A percentile compares a stretch with the other conserved stretches of the same genome.
phyloP scores from a whole-genome alignment of 768 basidiomycete species.

The Mrakia blollopis region DNA sequence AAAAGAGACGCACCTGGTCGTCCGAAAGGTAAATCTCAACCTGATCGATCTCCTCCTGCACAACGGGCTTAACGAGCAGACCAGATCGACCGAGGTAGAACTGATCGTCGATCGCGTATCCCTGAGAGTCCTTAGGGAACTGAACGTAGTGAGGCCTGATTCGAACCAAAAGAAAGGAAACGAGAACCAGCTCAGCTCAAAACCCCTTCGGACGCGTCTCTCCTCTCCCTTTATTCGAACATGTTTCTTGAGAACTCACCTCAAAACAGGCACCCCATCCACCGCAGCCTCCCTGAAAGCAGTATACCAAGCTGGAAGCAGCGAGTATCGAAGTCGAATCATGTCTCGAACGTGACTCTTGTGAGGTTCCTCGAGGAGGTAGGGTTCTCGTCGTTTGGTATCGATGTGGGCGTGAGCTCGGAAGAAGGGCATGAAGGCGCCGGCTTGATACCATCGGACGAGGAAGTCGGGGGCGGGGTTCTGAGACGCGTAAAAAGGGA shows the following conservation, averaged over 20 bases:
- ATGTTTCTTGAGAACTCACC: constrained; percentile 53
- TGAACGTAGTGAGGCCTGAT: constrained; percentile 93
- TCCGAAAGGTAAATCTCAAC: constrained; percentile 79
- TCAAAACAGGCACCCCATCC: constrained; percentile 72
- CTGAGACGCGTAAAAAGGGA: background rate
- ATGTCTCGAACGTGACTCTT: constrained; percentile 73
- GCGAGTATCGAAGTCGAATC: constrained; percentile 72
- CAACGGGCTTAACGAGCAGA: constrained; percentile 85
- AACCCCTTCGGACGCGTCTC: too few relatives aligned
- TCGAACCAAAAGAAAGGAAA: background rate
- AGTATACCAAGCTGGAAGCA: constrained; percentile 96
- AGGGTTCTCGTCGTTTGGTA: constrained; percentile 95
- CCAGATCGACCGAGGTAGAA: constrained; percentile 86
- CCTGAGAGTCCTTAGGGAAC: constrained; percentile 81
- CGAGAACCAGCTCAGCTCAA: background rate
- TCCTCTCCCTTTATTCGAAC: background rate
- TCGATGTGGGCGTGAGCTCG: constrained; percentile 97
- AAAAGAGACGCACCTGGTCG: constrained; percentile 52
- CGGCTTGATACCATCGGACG: constrained; percentile 94
- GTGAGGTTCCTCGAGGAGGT: constrained; percentile 82
- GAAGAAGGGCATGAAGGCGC: constrained; percentile 94
- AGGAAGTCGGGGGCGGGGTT: constrained; percentile 93
- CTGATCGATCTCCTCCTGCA: constrained; percentile 62
- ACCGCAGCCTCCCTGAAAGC: constrained; percentile 84
- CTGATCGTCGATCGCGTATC: constrained; percentile 89